A percentile compares a stretch with the other conserved stretches of the same genome.
These are phyloP conservation scores for Endocalyx cinctus DNA, from an alignment of 2,329 filamentous ascomycete genomes.

Conservation along the genomic window DNA sequence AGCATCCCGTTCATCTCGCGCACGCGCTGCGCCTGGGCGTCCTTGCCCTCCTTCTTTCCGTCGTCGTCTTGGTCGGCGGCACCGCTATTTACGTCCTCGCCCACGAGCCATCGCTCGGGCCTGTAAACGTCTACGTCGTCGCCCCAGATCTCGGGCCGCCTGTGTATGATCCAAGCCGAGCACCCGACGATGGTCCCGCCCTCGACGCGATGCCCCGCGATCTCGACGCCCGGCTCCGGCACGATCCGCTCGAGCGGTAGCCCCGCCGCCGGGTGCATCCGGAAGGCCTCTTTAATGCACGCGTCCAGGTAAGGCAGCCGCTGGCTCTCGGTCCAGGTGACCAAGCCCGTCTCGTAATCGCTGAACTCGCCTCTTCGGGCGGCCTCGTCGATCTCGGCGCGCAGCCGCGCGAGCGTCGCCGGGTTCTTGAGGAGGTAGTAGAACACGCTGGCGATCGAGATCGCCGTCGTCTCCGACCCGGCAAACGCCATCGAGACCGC, in stretches of 20 bases:
- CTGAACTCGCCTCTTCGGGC: slow-evolving; percentile 46
- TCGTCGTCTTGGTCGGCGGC: slow-evolving; percentile 4
- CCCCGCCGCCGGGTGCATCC: slow-evolving; percentile 69
- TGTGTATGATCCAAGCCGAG: slow-evolving; percentile 71
- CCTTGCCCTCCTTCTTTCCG: slow-evolving; percentile 13
- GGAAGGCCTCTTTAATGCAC: slow-evolving; percentile 72
- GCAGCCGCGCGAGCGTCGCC: slow-evolving; percentile 47
- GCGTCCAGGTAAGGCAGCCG: slow-evolving; percentile 72
- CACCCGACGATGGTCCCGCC: slow-evolving; percentile 72
- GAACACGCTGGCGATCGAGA: slow-evolving; percentile 66
- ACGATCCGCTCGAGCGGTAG: slow-evolving; percentile 71
- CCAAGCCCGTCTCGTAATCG: slow-evolving; percentile 51
- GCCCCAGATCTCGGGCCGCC: slow-evolving; percentile 63
- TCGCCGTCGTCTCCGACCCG: slow-evolving; percentile 75
- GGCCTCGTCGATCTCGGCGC: slow-evolving; percentile 58
- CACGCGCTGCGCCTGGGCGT: slow-evolving; percentile 47
- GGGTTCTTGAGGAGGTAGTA: slow-evolving; percentile 69
- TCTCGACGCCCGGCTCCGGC: slow-evolving; percentile 58
- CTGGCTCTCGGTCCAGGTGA: slow-evolving; percentile 66
- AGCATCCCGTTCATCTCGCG: slow-evolving; percentile 65
- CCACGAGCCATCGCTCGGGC: slow-evolving; percentile 62
- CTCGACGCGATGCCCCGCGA: slow-evolving; percentile 57
- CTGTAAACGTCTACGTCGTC: slow-evolving; percentile 59
- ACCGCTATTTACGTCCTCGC: slow-evolving; percentile 32
- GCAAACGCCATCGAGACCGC: slow-evolving; percentile 70